Conservation (phyloP, 2,329 filamentous ascomycete species). For the Pyrenochaeta sp. region DNA sequence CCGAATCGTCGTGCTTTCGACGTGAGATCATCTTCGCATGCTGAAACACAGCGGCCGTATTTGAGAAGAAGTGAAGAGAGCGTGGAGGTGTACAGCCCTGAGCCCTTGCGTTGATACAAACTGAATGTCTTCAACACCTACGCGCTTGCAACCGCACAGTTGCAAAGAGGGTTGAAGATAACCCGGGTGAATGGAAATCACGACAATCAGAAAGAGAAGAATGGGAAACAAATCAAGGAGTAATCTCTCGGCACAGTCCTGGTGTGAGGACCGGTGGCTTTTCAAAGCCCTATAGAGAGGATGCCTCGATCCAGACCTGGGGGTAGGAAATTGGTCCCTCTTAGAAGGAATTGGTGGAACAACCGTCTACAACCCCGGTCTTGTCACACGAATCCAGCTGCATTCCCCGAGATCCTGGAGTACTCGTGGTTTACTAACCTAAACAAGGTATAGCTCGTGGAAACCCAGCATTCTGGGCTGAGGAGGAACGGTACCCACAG, state of each 20-base stretch:
- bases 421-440: constrained; percentile 27
- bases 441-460: constrained; percentile 16
- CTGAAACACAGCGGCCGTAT: constrained; percentile 11
- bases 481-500: constrained; percentile 12
- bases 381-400: constrained; percentile 25
- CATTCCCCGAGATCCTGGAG: constrained; percentile 31
- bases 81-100: constrained; percentile 3
- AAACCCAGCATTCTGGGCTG: constrained; percentile 13
- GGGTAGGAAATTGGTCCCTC: constrained; percentile 25
- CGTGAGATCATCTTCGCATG: constrained; percentile 35
- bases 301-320: constrained; percentile 30
- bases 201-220: constrained; percentile 18
- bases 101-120: neutral
- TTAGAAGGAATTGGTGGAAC: constrained; percentile 40
- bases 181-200: constrained; percentile 5
- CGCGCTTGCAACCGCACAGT: neutral
- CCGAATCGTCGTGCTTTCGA: constrained; percentile 28
- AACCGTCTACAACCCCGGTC: constrained; percentile 21
- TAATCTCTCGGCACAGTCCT: constrained; percentile 12
- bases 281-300: constrained; percentile 20
- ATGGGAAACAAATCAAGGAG: constrained; percentile 18
- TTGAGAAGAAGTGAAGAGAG: constrained; percentile 15
- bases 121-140: constrained; percentile 12
- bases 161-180: neutral
- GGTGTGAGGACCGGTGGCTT: constrained; percentile 28